Evolutionary conservation across 2,329 filamentous ascomycete genomes (phyloP), one percentile per base, ranked within the genome.

Genomic region (Bertia moriformis): DNA sequence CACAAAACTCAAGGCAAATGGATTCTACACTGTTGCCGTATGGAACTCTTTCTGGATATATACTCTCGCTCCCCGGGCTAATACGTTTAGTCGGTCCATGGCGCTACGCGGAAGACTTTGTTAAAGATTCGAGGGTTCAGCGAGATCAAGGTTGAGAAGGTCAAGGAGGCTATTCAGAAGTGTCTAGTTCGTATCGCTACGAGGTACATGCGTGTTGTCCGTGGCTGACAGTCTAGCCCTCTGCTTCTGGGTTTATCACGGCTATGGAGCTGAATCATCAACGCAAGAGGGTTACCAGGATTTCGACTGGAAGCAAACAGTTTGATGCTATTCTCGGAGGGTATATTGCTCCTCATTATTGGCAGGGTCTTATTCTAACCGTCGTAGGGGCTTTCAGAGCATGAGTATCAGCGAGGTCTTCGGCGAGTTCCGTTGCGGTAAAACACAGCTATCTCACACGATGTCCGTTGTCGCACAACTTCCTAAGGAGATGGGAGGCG

Each of bases 61-160:
- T 37, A 18, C 18, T 17, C 19, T 13, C 19, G 35, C 40, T n/a
- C 38, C 30, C 30, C 36, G 14, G n/a, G 39, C 14, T 29, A 17
- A 18, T 15, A 32, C 41, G 7, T 37, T 14, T 46, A 78, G 73
- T 69, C 70, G 35, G 71, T 81, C 24, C 66, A 76, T 45, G 61
- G 65, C 14, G 70, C 72, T 14, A 78, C 73, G 32, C 66, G 71
- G 39, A 71, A 67, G 48, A 71, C 63, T 14, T 61, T 82, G 14
- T 56, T 74, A 39, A 80, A 74, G 52, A 80, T 82, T 54, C 80
- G 78, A 49, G 78, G 77, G 5, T 79, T 81, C 55, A 80, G 75
- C 41, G 77, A 81, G 51, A 64, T 73, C 49, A 82, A 82, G 53
- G 77, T 81, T 3, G 77, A 82, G 45, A 82, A 81, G 53, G 67